Conservation (phyloP, 73 alveolate species). For the Effrenium voratum region DNA sequence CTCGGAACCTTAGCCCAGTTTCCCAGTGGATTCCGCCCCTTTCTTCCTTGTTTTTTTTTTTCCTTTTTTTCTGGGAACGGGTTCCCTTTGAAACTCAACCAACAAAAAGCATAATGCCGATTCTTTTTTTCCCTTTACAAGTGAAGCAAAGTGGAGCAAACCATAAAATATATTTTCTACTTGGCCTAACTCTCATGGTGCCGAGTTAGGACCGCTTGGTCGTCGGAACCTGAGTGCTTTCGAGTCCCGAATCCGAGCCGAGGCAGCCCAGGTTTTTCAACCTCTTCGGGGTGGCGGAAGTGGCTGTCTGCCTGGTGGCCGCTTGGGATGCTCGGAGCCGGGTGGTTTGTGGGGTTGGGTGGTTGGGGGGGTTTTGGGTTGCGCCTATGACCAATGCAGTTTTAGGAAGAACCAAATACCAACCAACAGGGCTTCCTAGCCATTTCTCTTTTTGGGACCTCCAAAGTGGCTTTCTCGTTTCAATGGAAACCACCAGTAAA, state of each 20-base stretch:
- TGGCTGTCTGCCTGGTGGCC: conserved; percentile 77
- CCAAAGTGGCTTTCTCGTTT: neutral
- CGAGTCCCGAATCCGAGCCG: no score
- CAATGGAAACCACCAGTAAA: neutral
- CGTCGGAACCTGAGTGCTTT: no score
- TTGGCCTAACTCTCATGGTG: neutral
- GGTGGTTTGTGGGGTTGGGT: neutral
- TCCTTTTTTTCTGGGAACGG: no score
- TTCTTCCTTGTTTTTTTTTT: no score
- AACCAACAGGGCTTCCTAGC: neutral
- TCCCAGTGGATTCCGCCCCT: no score
- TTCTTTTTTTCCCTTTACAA: no score
- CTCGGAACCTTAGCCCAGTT: no score
- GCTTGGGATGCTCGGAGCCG: neutral
- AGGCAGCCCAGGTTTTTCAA: conserved; percentile 52
- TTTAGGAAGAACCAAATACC: neutral
- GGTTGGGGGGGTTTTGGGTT: neutral
- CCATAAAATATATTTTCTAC: no score
- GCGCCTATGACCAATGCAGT: neutral
- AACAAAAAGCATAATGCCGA: no score
- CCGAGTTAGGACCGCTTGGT: no score
- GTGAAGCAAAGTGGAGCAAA: no score
- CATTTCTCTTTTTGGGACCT: neutral
- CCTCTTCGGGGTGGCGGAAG: conserved; percentile 54
- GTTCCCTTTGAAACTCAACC: no score